Conservation (phyloP, 164 flowering plant species). For the Vitis labrusca region DNA sequence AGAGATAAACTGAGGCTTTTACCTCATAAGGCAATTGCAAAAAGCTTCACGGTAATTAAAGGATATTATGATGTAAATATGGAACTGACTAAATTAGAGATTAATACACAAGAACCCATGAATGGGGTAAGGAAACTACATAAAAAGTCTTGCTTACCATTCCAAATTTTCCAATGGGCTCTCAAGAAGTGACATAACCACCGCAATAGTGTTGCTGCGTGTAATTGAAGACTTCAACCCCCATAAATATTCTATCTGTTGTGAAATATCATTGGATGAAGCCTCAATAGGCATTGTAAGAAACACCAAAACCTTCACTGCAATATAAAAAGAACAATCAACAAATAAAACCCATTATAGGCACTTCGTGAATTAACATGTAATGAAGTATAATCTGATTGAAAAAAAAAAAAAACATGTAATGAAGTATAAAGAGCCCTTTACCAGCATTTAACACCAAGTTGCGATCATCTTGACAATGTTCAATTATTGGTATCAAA, state of each 20-base stretch:
- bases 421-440: no score
- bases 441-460: conserved; percentile 80
- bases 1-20: no score
- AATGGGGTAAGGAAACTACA: not conserved
- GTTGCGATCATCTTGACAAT: conserved; percentile 59
- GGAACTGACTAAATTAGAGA: no score
- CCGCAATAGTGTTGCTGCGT: conserved; percentile 57
- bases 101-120: no score
- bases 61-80: no score
- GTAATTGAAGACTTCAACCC: conserved; percentile 63
- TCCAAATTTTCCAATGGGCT: conserved; percentile 81
- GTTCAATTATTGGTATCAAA: conserved; percentile 82
- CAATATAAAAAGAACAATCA: conserved; percentile 4
- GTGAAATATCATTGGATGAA: conserved; percentile 61
- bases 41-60: no score
- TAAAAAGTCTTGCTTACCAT: conserved; percentile 34
- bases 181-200: conserved; percentile 73
- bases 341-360: not conserved
- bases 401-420: no score
- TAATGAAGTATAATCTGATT: no score
- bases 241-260: conserved; percentile 88
- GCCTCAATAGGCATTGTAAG: conserved; percentile 89
- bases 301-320: conserved; percentile 94
- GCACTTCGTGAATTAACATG: not conserved
- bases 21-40: no score